Base-by-base conservation (phyloP, 495 filamentous ascomycete species). In the Lasiosphaeria hispida region DNA sequence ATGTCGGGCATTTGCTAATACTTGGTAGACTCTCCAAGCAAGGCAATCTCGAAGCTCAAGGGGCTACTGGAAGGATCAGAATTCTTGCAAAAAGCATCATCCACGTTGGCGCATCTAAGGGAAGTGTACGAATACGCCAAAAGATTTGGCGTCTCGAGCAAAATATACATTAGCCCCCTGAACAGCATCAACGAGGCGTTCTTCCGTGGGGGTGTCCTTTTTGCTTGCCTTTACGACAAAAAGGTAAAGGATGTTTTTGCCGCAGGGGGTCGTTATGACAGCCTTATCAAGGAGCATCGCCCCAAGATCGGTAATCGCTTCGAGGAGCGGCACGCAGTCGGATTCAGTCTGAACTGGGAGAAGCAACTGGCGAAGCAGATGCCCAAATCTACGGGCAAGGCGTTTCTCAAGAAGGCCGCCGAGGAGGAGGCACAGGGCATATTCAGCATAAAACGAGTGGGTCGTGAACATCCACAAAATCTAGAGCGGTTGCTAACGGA, bases 161-260 rank as follows among this genome's bases (percentile, higher is more conserved):
- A 93, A 64, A 78, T 95, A 19, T 97, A 91, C 65, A 76, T 98
- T 61, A 89, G 82, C 57, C 92, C 92, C 5, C 80, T 98, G 10
- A 88, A 87, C 61, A 95, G 89, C 66, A 81, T 93, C 63, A 96
- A 97, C 68, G 92, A 96, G 64, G 89, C 89, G 45, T 96, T 97
- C 71, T 98, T 94, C 73, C 78, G 83, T 38, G 90, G 90, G 8
- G 91, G 92, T 37, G 77, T 97, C 17, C 74, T 97, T 23, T 98
- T 98, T 68, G 87, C 95, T 60, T 97, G 92, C 60, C 71, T 97
- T 1, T 92, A 91, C 62, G 95, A 97, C 71, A 87, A 80, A 54
- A 96, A 93, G 70, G 66, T 75, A 47, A 84, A 84, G 61, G 88
- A 94, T 61, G 89, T 97, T 9, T 91, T 98, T 63, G 94, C 93